A percentile compares a stretch with the other conserved stretches of the same genome.
These are phyloP conservation scores for Kwoniella europaea DNA, from an alignment of 768 basidiomycete genomes.

Conservation along the genomic window DNA sequence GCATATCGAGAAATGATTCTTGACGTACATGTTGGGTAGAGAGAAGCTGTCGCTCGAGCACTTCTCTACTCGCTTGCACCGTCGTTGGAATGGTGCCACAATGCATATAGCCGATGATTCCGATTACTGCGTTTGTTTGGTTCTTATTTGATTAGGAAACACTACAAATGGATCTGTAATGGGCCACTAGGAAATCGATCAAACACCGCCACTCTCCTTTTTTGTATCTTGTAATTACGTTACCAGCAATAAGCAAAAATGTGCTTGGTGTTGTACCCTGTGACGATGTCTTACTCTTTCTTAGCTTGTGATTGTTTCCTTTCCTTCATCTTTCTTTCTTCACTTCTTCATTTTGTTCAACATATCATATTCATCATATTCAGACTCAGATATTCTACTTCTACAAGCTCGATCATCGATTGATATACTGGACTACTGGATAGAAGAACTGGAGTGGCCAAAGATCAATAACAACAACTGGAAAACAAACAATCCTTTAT, in stretches of 20 bases:
- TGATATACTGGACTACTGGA: neutral
- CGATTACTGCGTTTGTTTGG: neutral
- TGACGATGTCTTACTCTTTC: no score
- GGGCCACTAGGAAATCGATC: slow-evolving; percentile 6
- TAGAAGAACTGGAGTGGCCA: neutral
- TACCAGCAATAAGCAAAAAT: neutral
- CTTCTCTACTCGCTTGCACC: neutral
- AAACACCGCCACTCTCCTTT: slow-evolving; percentile 4
- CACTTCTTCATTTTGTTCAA: no score
- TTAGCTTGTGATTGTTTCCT: no score
- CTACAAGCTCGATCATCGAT: neutral
- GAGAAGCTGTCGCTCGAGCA: neutral
- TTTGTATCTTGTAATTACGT: neutral
- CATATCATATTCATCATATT: no score
- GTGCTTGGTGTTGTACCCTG: neutral
- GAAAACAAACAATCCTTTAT: neutral
- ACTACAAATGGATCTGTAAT: neutral
- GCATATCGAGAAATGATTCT: no score
- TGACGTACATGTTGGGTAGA: no score
- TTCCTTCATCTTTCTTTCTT: no score
- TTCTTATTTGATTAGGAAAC: neutral
- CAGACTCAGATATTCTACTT: no score
- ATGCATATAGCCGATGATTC: neutral
- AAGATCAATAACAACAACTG: neutral
- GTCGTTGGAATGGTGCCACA: neutral